Conservation (phyloP, 768 basidiomycete genomes). For the Amanita pallidorosea region DNA sequence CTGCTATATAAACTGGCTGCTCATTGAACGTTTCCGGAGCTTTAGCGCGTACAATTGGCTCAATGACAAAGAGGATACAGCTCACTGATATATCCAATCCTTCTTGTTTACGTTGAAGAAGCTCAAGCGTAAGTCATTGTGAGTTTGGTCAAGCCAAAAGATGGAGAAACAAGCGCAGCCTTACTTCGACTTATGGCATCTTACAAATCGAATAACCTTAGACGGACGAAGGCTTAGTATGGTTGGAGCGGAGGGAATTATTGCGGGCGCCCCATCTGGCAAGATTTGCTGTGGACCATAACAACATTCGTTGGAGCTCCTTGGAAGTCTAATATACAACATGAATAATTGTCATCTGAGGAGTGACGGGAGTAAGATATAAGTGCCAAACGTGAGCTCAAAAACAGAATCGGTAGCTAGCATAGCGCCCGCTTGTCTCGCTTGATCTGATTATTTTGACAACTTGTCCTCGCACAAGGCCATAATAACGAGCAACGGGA, state of each 20-base stretch:
- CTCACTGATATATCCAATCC: neutral
- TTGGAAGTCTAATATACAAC: neutral
- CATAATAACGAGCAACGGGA: conserved; percentile 98
- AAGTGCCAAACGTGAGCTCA: conserved; percentile 17
- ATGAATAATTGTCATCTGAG: neutral
- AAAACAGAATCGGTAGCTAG: conserved; percentile 88
- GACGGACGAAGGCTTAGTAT: neutral
- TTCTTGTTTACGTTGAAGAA: neutral
- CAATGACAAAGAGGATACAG: neutral
- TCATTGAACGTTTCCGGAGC: too few relatives aligned
- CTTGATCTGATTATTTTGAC: conserved; percentile 97
- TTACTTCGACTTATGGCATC: neutral
- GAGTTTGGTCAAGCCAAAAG: neutral
- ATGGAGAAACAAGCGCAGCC: neutral
- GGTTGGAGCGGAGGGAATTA: neutral
- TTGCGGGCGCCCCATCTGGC: neutral
- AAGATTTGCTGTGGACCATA: neutral
- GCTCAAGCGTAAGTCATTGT: neutral
- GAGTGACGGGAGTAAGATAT: neutral
- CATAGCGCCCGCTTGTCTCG: conserved; percentile 92
- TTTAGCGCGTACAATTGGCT: neutral
- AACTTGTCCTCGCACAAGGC: conserved; percentile 88
- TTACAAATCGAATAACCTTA: neutral
- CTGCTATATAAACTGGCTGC: too few relatives aligned
- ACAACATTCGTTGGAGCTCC: neutral